Base-by-base conservation (phyloP, 768 basidiomycete genomes). In the Candolleomyces aberdarensis region DNA sequence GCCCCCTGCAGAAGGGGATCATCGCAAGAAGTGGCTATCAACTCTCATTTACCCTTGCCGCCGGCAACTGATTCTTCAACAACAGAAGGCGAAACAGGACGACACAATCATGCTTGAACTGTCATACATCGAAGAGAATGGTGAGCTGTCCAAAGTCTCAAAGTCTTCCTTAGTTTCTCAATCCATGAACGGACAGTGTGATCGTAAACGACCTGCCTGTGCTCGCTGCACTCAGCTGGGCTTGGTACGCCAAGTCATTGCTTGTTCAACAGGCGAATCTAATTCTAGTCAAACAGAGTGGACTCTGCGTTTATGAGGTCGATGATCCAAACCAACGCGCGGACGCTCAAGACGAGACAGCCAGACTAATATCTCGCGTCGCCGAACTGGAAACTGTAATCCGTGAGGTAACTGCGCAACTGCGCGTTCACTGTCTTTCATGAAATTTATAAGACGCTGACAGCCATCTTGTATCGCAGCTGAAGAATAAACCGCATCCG, bases 311-410 rank as follows among this genome's bases (percentile, higher is more conserved):
- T 10, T 94, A 94, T 66, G 90, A 94, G 70, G 84, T 92, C 7
- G 91, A 92, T 66, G 89, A 91, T 66, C 87, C 87, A 26, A 83
- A 72, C 62, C 83, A 85, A 71, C 79, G 83, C 67, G 75, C 74
- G 13, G 79, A 80, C 54, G 66, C 72, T 10, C 82, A 83, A 62
- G 87, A 88, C 60, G 91, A 92, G 69, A 80, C 79, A 48, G 80
- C 84, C 39, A 80, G 86, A 41, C 78, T 93, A 20, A 81, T 89
- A 57, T 84, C 85, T 62, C 84, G 91, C 50, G 87, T 93, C 22
- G 90, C 90, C 29, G 91, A 94, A 66, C 80, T 94, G 0, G 91
- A 94, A 72, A 87, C 88, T 55, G 89, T 92, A 41, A 88, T 93
- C 62, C 84, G 91, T n/a, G 89, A 89, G 78, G 88, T 86, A 66